These are phyloP conservation scores for Cyclostephanos invisitatus DNA, from an alignment of 108 stramenopile genomes.

Conservation along the genomic window DNA sequence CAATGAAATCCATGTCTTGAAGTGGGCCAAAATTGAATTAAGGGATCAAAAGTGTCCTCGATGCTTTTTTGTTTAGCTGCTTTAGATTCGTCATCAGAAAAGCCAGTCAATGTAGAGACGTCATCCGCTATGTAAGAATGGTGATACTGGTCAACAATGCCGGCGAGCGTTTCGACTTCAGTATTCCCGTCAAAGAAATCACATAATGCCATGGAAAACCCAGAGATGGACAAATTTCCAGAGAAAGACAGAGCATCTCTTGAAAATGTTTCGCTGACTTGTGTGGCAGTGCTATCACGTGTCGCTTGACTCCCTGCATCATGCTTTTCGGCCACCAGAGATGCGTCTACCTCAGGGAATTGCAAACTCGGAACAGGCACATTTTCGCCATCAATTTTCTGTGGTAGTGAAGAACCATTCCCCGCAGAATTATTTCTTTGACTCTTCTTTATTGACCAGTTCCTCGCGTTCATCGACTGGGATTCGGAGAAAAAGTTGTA, in stretches of 20 bases:
- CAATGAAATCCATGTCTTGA: slow-evolving; percentile 16
- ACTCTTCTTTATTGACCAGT: neutral
- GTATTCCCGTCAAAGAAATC: neutral
- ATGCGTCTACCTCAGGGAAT: neutral
- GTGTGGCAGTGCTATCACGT: neutral
- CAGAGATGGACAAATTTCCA: slow-evolving; percentile 19
- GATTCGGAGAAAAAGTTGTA: slow-evolving; percentile 3
- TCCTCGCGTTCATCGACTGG: neutral
- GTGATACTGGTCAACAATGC: slow-evolving; percentile 9
- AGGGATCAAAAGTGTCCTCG: slow-evolving; percentile 28
- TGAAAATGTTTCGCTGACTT: neutral
- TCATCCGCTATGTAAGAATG: slow-evolving; percentile 23
- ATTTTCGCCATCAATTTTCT: neutral
- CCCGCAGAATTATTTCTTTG: neutral
- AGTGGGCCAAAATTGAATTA: slow-evolving; percentile 28
- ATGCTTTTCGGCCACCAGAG: neutral
- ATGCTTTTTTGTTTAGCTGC: neutral
- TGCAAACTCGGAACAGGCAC: neutral
- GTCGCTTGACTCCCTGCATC: neutral
- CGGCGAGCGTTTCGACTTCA: neutral
- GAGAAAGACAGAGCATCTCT: slow-evolving; percentile 5
- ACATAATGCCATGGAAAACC: slow-evolving; percentile 42
- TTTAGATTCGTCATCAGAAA: slow-evolving; percentile 38
- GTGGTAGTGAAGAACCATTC: neutral
- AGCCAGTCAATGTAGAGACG: slow-evolving; percentile 41